Conservation (phyloP, 2,329 filamentous ascomycete species). For the Calycina herbarum region DNA sequence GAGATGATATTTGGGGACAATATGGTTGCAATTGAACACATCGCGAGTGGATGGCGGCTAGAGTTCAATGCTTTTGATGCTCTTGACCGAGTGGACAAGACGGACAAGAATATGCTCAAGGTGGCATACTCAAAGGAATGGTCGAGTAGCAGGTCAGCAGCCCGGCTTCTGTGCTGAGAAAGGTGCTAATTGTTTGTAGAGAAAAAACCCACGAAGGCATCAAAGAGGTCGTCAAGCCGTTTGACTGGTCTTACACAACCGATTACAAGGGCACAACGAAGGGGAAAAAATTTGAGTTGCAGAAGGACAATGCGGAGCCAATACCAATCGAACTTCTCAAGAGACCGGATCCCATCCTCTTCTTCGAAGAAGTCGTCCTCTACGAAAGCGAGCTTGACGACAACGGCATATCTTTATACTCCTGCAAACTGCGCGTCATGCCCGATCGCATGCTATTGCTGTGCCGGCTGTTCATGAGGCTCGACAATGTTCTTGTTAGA, state of each 20-base stretch:
- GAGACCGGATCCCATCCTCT: slow-evolving; percentile 88
- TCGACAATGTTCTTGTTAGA: slow-evolving; percentile 86
- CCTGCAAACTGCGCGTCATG: slow-evolving; percentile 91
- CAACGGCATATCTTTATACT: slow-evolving; percentile 90
- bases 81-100: slow-evolving; percentile 91
- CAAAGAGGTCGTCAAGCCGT: slow-evolving; percentile 90
- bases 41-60: slow-evolving; percentile 73
- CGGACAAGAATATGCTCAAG: slow-evolving; percentile 83
- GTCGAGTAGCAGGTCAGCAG: slow-evolving; percentile 51
- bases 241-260: slow-evolving; percentile 97
- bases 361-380: slow-evolving; percentile 93
- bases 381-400: slow-evolving; percentile 98
- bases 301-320: slow-evolving; percentile 34
- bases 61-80: slow-evolving; percentile 84
- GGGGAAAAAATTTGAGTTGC: slow-evolving; percentile 32
- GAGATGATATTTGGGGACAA: slow-evolving; percentile 99
- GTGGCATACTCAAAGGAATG: slow-evolving; percentile 92
- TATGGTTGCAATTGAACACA: slow-evolving; percentile 71
- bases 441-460: slow-evolving; percentile 83
- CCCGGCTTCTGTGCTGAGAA: too few relatives aligned
- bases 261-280: slow-evolving; percentile 71
- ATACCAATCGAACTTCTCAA: slow-evolving; percentile 88
- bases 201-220: slow-evolving; percentile 81
- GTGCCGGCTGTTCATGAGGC: slow-evolving; percentile 83
- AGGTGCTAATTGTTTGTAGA: slow-evolving; percentile 47